A percentile compares a stretch with the other conserved stretches of the same genome.
Evolutionary conservation across 768 basidiomycete genomes (phyloP).

Genomic region (Boletus subparvulus): DNA sequence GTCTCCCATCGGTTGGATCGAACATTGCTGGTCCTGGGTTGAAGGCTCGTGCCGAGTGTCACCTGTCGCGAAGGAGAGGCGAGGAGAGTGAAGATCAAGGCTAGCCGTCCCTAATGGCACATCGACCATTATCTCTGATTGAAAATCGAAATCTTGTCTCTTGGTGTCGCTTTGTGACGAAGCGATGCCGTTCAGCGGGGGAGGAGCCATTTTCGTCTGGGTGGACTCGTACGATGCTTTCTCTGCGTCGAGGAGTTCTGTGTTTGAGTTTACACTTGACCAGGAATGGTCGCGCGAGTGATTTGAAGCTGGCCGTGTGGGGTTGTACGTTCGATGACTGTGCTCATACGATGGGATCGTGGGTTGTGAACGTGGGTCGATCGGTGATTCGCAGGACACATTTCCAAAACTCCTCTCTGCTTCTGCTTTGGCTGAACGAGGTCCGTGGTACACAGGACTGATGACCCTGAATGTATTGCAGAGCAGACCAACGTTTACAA

Average conservation of each 20-base stretch:
- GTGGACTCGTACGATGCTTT: constrained; percentile 5
- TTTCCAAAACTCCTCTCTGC: constrained; percentile 26
- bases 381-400: constrained; percentile 24
- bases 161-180: background rate
- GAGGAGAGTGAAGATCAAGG: constrained; percentile 2
- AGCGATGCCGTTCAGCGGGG: background rate
- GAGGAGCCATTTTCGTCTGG: background rate
- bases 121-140: background rate
- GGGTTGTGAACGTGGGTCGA: constrained; percentile 1
- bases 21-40: background rate
- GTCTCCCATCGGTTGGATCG: background rate
- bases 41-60: background rate
- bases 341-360: background rate
- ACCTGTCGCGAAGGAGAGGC: background rate
- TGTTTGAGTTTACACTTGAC: constrained; percentile 20
- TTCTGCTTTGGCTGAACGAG: constrained; percentile 7
- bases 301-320: background rate
- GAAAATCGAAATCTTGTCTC: background rate
- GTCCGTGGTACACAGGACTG: constrained; percentile 46
- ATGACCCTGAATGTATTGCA: constrained; percentile 69
- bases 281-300: constrained; percentile 16
- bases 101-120: background rate
- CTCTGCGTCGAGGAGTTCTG: constrained; percentile 11
- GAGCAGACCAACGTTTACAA: constrained; percentile 64
- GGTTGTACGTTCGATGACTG: background rate